These are phyloP conservation scores for Thuja plicata DNA, from an alignment of 83 land plant genomes.

Conservation along the genomic window DNA sequence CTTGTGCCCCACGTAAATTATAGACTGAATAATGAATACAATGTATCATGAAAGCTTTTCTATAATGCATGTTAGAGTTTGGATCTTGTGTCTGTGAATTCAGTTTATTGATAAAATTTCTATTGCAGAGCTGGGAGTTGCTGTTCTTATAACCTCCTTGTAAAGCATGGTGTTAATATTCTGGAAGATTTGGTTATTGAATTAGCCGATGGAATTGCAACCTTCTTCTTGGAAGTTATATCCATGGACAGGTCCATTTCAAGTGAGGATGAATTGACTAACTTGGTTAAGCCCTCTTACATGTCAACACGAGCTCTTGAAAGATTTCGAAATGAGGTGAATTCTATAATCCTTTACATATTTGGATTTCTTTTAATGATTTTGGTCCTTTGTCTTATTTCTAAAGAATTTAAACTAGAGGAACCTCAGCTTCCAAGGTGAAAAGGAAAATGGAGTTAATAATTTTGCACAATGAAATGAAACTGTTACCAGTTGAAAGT, in stretches of 20 bases:
- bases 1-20: neutral
- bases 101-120: neutral
- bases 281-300: slow-evolving; percentile 32
- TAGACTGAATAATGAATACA: neutral
- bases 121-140: slow-evolving; percentile 31
- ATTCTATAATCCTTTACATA: neutral
- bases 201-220: slow-evolving; percentile 73
- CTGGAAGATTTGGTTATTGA: slow-evolving; percentile 70
- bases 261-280: slow-evolving; percentile 33
- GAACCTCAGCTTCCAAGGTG: neutral
- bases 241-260: slow-evolving; percentile 54
- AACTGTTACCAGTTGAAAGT: neutral
- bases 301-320: slow-evolving; percentile 67
- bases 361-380: neutral
- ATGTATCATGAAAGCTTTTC: neutral
- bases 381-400: neutral
- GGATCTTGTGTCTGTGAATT: neutral
- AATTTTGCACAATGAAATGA: neutral
- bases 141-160: slow-evolving; percentile 36
- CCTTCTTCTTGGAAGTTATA: slow-evolving; percentile 54
- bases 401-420: neutral
- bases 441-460: neutral
- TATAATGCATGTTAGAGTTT: neutral
- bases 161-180: slow-evolving; percentile 37
- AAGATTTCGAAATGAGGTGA: slow-evolving; percentile 69